A percentile compares a stretch with the other conserved stretches of the same genome.
phyloP scores from a whole-genome alignment of 305 asterid genomes.

The Solanum aculeatissimum region DNA sequence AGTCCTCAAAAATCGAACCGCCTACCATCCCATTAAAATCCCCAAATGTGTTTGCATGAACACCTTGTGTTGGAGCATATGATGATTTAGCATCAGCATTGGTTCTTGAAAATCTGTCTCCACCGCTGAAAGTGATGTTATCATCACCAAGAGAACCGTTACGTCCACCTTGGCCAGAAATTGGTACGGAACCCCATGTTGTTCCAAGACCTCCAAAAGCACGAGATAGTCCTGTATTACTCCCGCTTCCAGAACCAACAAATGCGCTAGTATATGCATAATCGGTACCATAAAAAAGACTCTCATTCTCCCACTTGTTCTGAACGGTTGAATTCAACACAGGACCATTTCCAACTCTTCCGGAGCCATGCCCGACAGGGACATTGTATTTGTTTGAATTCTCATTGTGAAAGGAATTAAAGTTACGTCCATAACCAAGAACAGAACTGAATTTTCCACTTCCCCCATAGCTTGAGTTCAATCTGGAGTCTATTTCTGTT shows the following conservation, averaged over 20 bases:
- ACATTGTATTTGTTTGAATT: conserved; percentile 20
- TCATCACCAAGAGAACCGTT: conserved; percentile 21
- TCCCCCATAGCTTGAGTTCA: conserved; percentile 24
- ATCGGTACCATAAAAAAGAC: conserved; percentile 20
- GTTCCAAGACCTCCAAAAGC: conserved; percentile 53
- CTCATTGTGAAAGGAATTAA: conserved; percentile 29
- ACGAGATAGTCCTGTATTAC: conserved; percentile 25
- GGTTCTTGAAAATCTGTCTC: conserved; percentile 24
- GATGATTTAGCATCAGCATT: conserved; percentile 23
- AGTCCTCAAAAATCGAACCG: conserved; percentile 33
- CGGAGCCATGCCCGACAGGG: conserved; percentile 11
- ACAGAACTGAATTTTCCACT: conserved; percentile 20
- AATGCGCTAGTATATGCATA: conserved; percentile 24
- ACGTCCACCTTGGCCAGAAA: conserved; percentile 39
- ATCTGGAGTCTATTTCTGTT: conserved; percentile 26
- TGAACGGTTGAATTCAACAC: conserved; percentile 11
- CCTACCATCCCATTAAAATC: conserved; percentile 33
- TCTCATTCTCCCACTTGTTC: conserved; percentile 26
- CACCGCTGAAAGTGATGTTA: conserved; percentile 22
- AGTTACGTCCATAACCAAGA: conserved; percentile 31
- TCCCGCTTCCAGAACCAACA: conserved; percentile 35
- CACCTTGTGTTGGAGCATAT: conserved; percentile 24
- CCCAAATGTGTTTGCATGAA: conserved; percentile 31
- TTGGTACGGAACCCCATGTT: conserved; percentile 52
- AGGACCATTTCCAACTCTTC: conserved; percentile 18